A percentile compares a stretch with the other conserved stretches of the same genome.
phyloP scores from a whole-genome alignment of 169 alveolate genomes.

The Ichthyophthirius multifiliis region DNA sequence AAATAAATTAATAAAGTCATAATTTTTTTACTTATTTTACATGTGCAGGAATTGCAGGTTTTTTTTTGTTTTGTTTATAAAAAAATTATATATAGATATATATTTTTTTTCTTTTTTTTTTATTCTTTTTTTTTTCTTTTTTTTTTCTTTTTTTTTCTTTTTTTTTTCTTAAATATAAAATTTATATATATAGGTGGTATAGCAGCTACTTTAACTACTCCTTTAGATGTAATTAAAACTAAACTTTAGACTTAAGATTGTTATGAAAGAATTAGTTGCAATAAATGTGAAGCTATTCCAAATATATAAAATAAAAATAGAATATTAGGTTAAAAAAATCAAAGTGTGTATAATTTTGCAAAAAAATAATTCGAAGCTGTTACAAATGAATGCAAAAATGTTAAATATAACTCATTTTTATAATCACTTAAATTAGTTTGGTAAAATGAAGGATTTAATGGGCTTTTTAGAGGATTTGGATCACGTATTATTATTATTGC shows the following conservation, averaged over 20 bases:
- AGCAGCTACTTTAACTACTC: conserved; percentile 94
- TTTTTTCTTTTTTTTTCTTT: too few species aligned
- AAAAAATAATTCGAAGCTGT: background rate
- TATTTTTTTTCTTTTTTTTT: background rate
- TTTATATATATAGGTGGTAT: conserved; percentile 72
- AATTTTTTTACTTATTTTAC: conserved; percentile 57
- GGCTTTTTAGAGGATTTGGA: conserved; percentile 89
- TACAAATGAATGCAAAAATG: conserved; percentile 25
- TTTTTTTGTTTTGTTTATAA: too few species aligned
- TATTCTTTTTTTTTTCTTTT: too few species aligned
- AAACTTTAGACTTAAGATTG: conserved; percentile 92
- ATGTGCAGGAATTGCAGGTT: conserved; percentile 93
- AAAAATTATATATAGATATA: background rate
- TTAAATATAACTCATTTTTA: conserved; percentile 51
- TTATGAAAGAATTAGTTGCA: too few species aligned
- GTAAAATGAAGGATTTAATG: conserved; percentile 83
- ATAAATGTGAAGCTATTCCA: too few species aligned
- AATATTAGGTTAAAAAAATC: background rate
- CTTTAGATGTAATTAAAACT: conserved; percentile 96
- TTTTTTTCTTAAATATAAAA: too few species aligned
- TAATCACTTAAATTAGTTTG: conserved; percentile 61
- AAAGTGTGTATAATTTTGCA: background rate
- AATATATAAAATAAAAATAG: background rate
- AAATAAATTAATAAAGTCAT: conserved; percentile 33
- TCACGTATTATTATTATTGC: conserved; percentile 89